Evolutionary conservation across 345 rosid genomes (phyloP), one percentile per base, ranked within the genome.

Genomic region (Hypericum androsaemum): DNA sequence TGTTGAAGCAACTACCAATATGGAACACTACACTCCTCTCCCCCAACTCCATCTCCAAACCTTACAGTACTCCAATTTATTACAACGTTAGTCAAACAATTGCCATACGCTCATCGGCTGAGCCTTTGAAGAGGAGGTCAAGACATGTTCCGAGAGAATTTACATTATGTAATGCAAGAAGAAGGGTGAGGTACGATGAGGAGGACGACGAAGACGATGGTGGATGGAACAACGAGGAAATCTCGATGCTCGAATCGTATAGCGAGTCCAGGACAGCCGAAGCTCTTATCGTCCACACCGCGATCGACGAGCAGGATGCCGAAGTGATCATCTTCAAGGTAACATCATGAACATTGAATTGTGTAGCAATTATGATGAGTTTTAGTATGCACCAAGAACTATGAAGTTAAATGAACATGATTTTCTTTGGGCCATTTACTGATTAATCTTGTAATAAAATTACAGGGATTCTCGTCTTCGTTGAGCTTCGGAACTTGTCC

Each of bases 311-410:
- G 0, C 66, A 80, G 53, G 64, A 74, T 50, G 87, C 76, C 0
- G 71, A 82, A 66, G 85, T 89, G 41, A 70, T 89, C 8, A 59
- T 89, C 52, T 89, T 83, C 62, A 89, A 73, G 87, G 92, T 83
- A 3, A 42, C 55, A 13, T 38, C 5, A 5, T n/a, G 5, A 5
- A 22, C 39, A 44, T 44, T 44, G 3, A 22, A 13, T 12, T 15
- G 3, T 22, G 6, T 7, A 15, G 45, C 38, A 12, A 37, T 7
- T 37, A 6, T 9, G 10, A 37, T 9, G 10, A 9, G 12, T 22
- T 45, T 57, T 7, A 10, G 5, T 2, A 10, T 7, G 6, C 52
- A 39, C 35, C 32, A 12, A 6, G n/a, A 7, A 14, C 48, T 8
- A 51, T 22, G 3, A 8, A n/a, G 11, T 42, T 36, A 7, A 9